Conservation (phyloP, 2,329 filamentous ascomycete species). For the Leptographium wingfieldii region DNA sequence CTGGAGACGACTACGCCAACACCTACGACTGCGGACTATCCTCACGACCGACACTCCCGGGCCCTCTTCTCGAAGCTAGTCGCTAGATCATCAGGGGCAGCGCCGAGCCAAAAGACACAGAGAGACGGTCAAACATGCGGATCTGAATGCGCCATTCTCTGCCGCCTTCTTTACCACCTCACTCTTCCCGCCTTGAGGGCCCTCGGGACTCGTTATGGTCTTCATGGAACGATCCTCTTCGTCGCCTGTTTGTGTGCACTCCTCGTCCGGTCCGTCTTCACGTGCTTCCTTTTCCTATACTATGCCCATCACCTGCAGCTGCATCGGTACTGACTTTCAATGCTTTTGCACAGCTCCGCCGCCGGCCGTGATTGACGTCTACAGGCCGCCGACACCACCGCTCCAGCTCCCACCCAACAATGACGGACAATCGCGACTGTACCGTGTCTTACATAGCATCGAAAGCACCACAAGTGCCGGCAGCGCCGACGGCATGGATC, state of each 20-base stretch:
- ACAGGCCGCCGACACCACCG: conserved; percentile 40
- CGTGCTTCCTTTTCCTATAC: conserved; percentile 4
- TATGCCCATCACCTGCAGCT: conserved; percentile 7
- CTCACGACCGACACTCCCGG: neutral
- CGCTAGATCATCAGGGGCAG: neutral
- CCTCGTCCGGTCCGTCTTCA: conserved; percentile 26
- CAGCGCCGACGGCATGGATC: neutral
- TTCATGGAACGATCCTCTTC: conserved; percentile 51
- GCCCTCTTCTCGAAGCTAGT: neutral
- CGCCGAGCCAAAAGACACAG: neutral
- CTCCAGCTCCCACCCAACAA: conserved; percentile 33
- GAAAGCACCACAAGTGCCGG: neutral
- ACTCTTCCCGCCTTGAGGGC: conserved; percentile 24
- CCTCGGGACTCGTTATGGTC: conserved; percentile 35
- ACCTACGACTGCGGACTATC: too few species aligned
- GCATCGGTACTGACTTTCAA: neutral
- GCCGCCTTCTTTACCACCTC: neutral
- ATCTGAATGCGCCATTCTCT: neutral
- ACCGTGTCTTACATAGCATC: conserved; percentile 31
- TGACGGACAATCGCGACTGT: conserved; percentile 34
- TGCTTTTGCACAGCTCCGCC: conserved; percentile 30
- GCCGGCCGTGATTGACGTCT: conserved; percentile 35
- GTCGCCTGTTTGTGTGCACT: conserved; percentile 45
- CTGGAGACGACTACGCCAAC: neutral
- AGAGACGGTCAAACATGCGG: neutral